Evolutionary conservation across 306 rosid genomes (phyloP).

Genomic region (Prunus dulcis): DNA sequence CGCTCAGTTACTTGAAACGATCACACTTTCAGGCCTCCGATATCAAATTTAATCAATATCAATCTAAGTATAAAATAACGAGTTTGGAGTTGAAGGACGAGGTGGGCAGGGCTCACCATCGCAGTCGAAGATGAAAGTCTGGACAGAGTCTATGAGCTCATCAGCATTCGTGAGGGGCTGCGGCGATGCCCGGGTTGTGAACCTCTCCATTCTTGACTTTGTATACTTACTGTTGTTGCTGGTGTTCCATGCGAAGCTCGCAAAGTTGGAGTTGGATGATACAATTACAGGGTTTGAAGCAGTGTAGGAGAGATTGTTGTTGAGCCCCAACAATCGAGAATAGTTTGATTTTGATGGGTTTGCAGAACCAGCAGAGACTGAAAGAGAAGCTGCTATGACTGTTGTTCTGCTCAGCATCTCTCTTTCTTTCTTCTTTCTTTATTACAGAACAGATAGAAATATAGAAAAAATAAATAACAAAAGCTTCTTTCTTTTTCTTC

Average conservation of each 20-base stretch:
- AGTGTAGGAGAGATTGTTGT: conserved; percentile 17
- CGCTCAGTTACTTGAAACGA: not conserved
- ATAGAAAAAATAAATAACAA: not conserved
- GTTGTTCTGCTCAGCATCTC: conserved; percentile 64
- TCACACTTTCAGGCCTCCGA: not conserved
- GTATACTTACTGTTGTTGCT: conserved; percentile 21
- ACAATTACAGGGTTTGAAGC: conserved; percentile 14
- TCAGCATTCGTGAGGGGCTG: conserved; percentile 78
- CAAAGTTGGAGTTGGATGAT: conserved; percentile 6
- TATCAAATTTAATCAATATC: not conserved
- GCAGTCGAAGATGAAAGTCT: conserved; percentile 93
- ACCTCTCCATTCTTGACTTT: conserved; percentile 40
- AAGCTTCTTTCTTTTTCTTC: not conserved
- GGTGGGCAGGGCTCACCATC: conserved; percentile 51
- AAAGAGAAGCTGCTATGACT: conserved; percentile 34
- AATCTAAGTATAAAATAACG: not conserved
- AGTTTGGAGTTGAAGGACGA: not conserved
- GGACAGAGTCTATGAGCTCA: conserved; percentile 83
- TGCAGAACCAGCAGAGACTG: conserved; percentile 34
- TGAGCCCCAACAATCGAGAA: conserved; percentile 32
- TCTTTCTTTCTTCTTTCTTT: not conserved
- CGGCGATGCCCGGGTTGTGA: conserved; percentile 61
- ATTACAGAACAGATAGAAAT: too few relatives aligned
- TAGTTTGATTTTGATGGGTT: conserved; percentile 25
- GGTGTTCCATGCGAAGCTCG: conserved; percentile 29